Evolutionary conservation across 352 stramenopile species (phyloP).

Genomic region (Phytophthora megakarya): DNA sequence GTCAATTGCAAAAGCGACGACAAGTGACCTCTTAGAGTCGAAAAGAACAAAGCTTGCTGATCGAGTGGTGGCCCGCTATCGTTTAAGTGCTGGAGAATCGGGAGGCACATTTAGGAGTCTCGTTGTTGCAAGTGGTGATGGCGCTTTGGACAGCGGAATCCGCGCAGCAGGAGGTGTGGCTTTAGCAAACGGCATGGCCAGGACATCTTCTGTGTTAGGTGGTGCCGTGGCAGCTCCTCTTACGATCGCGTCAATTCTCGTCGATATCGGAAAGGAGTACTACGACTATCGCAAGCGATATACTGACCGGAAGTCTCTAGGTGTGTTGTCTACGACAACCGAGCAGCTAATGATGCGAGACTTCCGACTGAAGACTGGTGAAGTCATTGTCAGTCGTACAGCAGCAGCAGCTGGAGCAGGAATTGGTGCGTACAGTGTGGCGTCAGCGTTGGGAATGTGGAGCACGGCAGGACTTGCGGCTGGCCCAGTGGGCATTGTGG

Average conservation of each 20-base stretch:
- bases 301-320: conserved; percentile 68
- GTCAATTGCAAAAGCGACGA: conserved; percentile 45
- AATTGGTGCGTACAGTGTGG: conserved; percentile 74
- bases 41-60: conserved; percentile 66
- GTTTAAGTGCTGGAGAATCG: conserved; percentile 42
- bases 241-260: conserved; percentile 83
- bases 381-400: conserved; percentile 79
- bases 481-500: conserved; percentile 76
- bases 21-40: conserved; percentile 48
- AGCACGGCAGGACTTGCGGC: conserved; percentile 75
- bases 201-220: conserved; percentile 58
- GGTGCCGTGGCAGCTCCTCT: conserved; percentile 74
- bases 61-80: conserved; percentile 61
- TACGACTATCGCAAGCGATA: conserved; percentile 82
- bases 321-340: conserved; percentile 68
- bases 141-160: conserved; percentile 83
- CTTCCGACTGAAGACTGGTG: conserved; percentile 81
- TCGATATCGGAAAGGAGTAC: conserved; percentile 89
- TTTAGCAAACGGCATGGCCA: conserved; percentile 76
- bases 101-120: conserved; percentile 51
- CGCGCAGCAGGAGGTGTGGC: conserved; percentile 75
- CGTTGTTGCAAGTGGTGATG: conserved; percentile 67
- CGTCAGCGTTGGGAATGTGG: conserved; percentile 77
- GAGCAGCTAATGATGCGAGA: conserved; percentile 86
- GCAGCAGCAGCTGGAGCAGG: conserved; percentile 76